These are phyloP conservation scores for Ochetophila trinervis DNA, from an alignment of 306 rosid species.

Conservation along the genomic window DNA sequence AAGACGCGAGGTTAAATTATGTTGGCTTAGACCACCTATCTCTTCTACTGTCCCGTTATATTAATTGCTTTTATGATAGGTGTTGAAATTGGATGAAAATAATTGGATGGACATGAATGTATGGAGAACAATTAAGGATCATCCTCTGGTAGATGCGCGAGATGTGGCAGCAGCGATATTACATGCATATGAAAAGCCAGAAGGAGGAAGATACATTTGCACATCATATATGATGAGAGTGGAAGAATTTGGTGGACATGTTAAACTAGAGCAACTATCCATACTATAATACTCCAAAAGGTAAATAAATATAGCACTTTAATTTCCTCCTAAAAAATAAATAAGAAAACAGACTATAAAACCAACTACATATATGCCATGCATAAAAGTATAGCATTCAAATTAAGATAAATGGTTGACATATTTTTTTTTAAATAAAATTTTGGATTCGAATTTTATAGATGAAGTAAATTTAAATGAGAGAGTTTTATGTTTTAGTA, in stretches of 20 bases:
- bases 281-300: slow-evolving; percentile 43
- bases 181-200: slow-evolving; percentile 48
- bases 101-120: slow-evolving; percentile 34
- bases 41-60: no score
- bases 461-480: background rate
- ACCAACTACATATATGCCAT: no score
- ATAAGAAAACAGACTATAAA: no score
- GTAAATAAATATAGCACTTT: slow-evolving; percentile 22
- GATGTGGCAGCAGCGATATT: slow-evolving; percentile 53
- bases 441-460: no score
- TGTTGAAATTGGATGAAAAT: no score
- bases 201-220: slow-evolving; percentile 59
- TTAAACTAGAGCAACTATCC: slow-evolving; percentile 50
- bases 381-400: no score
- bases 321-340: no score
- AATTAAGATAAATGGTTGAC: no score
- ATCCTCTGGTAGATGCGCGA: slow-evolving; percentile 44
- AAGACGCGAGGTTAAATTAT: no score
- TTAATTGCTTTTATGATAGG: no score
- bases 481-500: background rate
- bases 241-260: slow-evolving; percentile 37
- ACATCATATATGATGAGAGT: slow-evolving; percentile 24
- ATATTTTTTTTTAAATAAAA: no score
- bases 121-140: slow-evolving; percentile 38
- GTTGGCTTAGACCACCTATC: no score